Conservation (phyloP, 805 yeast species). For the Saturnispora dispora region DNA sequence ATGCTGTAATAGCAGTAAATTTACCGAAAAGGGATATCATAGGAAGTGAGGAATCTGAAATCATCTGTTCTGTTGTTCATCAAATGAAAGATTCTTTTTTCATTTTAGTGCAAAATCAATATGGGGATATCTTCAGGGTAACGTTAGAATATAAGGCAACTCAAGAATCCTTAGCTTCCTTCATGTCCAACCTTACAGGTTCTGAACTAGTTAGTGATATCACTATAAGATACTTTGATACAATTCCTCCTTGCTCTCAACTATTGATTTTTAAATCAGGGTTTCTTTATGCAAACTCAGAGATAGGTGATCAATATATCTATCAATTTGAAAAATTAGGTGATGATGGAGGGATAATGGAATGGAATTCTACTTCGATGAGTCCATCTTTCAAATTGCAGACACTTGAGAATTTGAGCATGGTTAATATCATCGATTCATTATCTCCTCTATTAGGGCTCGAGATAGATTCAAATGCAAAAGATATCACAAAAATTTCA, state of each 20-base stretch:
- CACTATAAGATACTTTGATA: slow-evolving; percentile 64
- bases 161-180: slow-evolving; percentile 27
- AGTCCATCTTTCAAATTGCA: slow-evolving; percentile 26
- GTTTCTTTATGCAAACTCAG: slow-evolving; percentile 58
- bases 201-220: slow-evolving; percentile 32
- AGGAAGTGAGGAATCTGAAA: slow-evolving; percentile 12
- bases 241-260: slow-evolving; percentile 50
- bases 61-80: slow-evolving; percentile 57
- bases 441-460: slow-evolving; percentile 47
- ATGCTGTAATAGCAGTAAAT: not conserved
- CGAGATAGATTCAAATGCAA: slow-evolving; percentile 26
- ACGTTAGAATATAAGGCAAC: slow-evolving; percentile 39
- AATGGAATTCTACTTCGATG: slow-evolving; percentile 28
- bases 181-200: slow-evolving; percentile 3
- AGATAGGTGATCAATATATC: slow-evolving; percentile 52
- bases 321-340: slow-evolving; percentile 78
- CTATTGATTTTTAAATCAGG: slow-evolving; percentile 67
- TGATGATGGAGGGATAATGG: slow-evolving; percentile 33
- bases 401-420: slow-evolving; percentile 45
- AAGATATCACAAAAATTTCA: slow-evolving; percentile 20
- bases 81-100: slow-evolving; percentile 56
- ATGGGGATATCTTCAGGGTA: slow-evolving; percentile 72
- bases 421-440: slow-evolving; percentile 42
- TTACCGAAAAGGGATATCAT: slow-evolving; percentile 41
- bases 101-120: slow-evolving; percentile 55